Base-by-base conservation (phyloP, 2,329 filamentous ascomycete species). In the Coniella lustricola region DNA sequence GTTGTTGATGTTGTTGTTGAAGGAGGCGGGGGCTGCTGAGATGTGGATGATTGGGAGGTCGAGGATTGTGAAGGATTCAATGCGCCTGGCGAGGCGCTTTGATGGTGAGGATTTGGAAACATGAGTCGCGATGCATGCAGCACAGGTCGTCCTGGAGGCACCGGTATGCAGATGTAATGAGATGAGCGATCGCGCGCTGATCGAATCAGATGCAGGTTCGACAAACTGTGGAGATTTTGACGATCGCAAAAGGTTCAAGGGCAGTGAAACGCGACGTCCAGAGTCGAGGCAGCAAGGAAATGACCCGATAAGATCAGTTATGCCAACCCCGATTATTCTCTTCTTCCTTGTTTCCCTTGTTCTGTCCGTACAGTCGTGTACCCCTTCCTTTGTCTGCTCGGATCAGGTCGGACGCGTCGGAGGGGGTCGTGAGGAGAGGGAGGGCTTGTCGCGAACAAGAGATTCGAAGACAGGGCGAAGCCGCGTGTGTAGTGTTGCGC, bases 51-150 rank as follows among this genome's bases (percentile, higher is more conserved):
- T 16, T 55, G 53, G 3, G 56, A 68, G 10, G 9, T 20, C 21
- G 67, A 67, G 21, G 64, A 20, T 9, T 41, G 46, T 32, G 39
- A 1, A 32, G 48, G 42, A 37, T 29, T 31, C 37, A 55, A 46
- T 47, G 56, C 58, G 57, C 56, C 58, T 43, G 56, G 52, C 35
- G 57, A 50, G 57, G 56, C 54, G 56, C 53, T 52, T 35, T 49
- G 25, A 46, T 53, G 53, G 52, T 55, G 57, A 49, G 54, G 54
- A 49, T 61, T 59, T 51, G 58, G 58, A 58, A 57, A 60, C 60
- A 63, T 64, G 59, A 60, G 58, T 62, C 57, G 61, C 52, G 56
- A 57, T 60, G 57, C 61, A 63, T 62, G 56, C 57, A 59, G 55
- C 52, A 54, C 51, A 50, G 56, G 25, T 54, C 56, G 53, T 57